phyloP scores from a whole-genome alignment of 208 protist species.

The Hexamita inflata region DNA sequence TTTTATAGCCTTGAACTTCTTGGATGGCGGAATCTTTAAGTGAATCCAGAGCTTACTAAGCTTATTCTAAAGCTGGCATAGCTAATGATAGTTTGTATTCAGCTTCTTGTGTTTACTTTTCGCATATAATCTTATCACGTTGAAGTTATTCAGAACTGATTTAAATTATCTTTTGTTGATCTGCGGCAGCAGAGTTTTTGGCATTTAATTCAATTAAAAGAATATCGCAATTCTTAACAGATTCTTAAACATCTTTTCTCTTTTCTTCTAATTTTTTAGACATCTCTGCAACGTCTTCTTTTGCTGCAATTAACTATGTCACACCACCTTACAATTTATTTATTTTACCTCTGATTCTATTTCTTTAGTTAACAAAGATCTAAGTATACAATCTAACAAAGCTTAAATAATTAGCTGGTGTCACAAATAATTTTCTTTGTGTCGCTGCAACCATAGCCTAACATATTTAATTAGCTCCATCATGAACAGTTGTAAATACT shows the following conservation, averaged over 20 bases:
- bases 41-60: slow-evolving; percentile 74
- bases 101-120: slow-evolving; percentile 68
- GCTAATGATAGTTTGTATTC: slow-evolving; percentile 78
- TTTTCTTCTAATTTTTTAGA: slow-evolving; percentile 55
- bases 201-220: slow-evolving; percentile 73
- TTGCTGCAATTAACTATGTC: slow-evolving; percentile 53
- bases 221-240: slow-evolving; percentile 78
- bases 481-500: not conserved
- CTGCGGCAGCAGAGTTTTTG: slow-evolving; percentile 77
- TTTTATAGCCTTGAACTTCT: too few relatives aligned
- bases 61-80: slow-evolving; percentile 76
- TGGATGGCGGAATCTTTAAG: slow-evolving; percentile 85
- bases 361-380: slow-evolving; percentile 63
- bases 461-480: not conserved
- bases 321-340: slow-evolving; percentile 17
- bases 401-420: slow-evolving; percentile 87
- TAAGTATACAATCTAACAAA: slow-evolving; percentile 75
- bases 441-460: slow-evolving; percentile 39
- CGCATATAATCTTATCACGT: slow-evolving; percentile 62
- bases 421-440: slow-evolving; percentile 82
- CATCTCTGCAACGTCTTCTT: slow-evolving; percentile 54
- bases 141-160: slow-evolving; percentile 64
- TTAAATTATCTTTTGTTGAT: not conserved
- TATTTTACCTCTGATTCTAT: not conserved
- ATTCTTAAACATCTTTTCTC: slow-evolving; percentile 52